Evolutionary conservation across 805 yeast species (phyloP).

Genomic region (Wickerhamomyces tratensis): DNA sequence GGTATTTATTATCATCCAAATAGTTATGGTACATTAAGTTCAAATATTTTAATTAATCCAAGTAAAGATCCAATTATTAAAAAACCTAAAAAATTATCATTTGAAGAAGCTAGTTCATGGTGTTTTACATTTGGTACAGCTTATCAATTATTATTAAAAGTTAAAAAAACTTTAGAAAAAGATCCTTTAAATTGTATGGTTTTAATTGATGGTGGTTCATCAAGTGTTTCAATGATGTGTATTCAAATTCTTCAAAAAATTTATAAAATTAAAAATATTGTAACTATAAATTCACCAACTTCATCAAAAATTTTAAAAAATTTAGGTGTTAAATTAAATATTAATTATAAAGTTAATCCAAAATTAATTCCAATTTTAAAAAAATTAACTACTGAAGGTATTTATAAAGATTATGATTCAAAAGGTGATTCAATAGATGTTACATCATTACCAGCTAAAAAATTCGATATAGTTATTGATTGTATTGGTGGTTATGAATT

Average conservation of each 20-base stretch:
- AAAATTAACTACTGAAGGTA: slow-evolving; percentile 18
- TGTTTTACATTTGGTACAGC: slow-evolving; percentile 61
- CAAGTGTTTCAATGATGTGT: slow-evolving; percentile 59
- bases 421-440: slow-evolving; percentile 16
- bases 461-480: slow-evolving; percentile 62
- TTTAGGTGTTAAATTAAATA: slow-evolving; percentile 41
- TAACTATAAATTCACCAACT: slow-evolving; percentile 45
- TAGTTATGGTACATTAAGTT: slow-evolving; percentile 48
- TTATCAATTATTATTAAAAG: slow-evolving; percentile 28
- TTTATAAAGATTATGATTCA: slow-evolving; percentile 20
- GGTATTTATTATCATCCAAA: slow-evolving; percentile 47
- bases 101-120: slow-evolving; percentile 53
- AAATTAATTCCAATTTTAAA: slow-evolving; percentile 14
- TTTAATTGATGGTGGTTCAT: slow-evolving; percentile 67
- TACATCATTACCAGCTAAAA: slow-evolving; percentile 12
- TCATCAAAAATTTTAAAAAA: slow-evolving; percentile 33
- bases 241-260: slow-evolving; percentile 48
- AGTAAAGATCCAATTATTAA: slow-evolving; percentile 34
- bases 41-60: slow-evolving; percentile 48
- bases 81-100: slow-evolving; percentile 36
- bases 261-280: slow-evolving; percentile 41
- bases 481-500: slow-evolving; percentile 59
- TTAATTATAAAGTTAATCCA: slow-evolving; percentile 35
- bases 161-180: slow-evolving; percentile 22
- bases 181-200: slow-evolving; percentile 31